Evolutionary conservation across 768 basidiomycete genomes (phyloP).

Genomic region (Terana coerulea): DNA sequence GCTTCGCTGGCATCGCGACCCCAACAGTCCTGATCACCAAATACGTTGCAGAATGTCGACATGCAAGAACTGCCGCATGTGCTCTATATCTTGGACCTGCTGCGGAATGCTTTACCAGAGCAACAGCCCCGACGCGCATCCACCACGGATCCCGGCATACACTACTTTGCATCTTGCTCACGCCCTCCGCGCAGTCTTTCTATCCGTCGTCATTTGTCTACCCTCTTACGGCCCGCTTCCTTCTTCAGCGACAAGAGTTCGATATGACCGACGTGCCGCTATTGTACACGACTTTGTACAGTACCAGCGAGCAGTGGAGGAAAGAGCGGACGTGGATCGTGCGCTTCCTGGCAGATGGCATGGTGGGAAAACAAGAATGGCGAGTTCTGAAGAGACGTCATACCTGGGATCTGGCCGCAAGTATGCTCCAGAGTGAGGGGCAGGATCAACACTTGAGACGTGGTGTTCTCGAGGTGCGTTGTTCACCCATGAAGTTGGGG

Average conservation of each 20-base stretch:
- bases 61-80: constrained; percentile 80
- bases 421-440: constrained; percentile 67
- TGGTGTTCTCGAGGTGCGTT: constrained; percentile 64
- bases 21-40: background rate
- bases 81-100: constrained; percentile 59
- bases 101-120: constrained; percentile 58
- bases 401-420: constrained; percentile 86
- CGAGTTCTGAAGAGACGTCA: constrained; percentile 72
- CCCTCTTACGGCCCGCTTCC: constrained; percentile 80
- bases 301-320: constrained; percentile 70
- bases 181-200: constrained; percentile 74
- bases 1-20: background rate
- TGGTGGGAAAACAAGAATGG: constrained; percentile 78
- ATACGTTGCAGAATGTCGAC: constrained; percentile 40
- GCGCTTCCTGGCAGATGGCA: constrained; percentile 76
- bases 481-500: background rate
- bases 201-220: constrained; percentile 88
- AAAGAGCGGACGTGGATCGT: constrained; percentile 90
- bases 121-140: constrained; percentile 28
- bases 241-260: constrained; percentile 82
- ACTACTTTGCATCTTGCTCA: constrained; percentile 81
- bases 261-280: constrained; percentile 85
- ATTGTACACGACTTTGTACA: constrained; percentile 86
- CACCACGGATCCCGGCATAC: constrained; percentile 67
- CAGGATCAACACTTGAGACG: constrained; percentile 49